Percentiles rank a stretch among this genome's conserved stretches.
phyloP scores from a whole-genome alignment of 1,284 basidiomycete genomes.

The Naganishia sp. region DNA sequence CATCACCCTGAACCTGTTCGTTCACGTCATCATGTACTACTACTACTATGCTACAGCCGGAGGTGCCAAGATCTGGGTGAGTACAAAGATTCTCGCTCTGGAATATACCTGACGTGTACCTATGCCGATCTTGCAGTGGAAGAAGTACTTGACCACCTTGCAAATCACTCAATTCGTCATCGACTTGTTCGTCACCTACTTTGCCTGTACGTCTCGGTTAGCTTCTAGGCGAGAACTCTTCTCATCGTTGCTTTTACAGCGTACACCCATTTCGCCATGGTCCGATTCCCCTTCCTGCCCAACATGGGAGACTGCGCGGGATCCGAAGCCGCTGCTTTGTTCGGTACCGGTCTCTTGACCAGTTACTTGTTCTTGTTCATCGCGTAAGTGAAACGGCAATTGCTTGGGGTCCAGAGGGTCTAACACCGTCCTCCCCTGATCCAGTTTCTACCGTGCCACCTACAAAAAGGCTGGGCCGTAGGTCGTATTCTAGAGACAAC shows the following conservation, averaged over 20 bases:
- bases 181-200: conserved; percentile 86
- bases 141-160: conserved; percentile 91
- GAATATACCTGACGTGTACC: neutral
- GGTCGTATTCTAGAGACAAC: conserved; percentile 4
- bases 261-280: conserved; percentile 75
- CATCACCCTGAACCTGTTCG: conserved; percentile 86
- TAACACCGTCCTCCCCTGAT: neutral
- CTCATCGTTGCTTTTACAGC: conserved; percentile 52
- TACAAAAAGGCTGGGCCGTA: conserved; percentile 50
- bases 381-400: conserved; percentile 47
- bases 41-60: conserved; percentile 97
- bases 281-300: conserved; percentile 68
- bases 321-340: conserved; percentile 79
- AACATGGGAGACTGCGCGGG: conserved; percentile 80
- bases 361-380: conserved; percentile 90
- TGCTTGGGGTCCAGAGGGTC: neutral
- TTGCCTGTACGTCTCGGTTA: conserved; percentile 71
- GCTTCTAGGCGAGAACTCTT: neutral
- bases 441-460: conserved; percentile 54
- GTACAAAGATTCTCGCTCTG: conserved; percentile 39
- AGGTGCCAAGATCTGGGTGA: conserved; percentile 90
- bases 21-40: conserved; percentile 99
- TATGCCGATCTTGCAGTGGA: conserved; percentile 66
- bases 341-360: conserved; percentile 84
- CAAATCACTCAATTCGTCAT: conserved; percentile 95